A percentile compares a stretch with the other conserved stretches of the same genome.
Evolutionary conservation across 306 rosid genomes (phyloP).

Genomic region (Quercus gilva): DNA sequence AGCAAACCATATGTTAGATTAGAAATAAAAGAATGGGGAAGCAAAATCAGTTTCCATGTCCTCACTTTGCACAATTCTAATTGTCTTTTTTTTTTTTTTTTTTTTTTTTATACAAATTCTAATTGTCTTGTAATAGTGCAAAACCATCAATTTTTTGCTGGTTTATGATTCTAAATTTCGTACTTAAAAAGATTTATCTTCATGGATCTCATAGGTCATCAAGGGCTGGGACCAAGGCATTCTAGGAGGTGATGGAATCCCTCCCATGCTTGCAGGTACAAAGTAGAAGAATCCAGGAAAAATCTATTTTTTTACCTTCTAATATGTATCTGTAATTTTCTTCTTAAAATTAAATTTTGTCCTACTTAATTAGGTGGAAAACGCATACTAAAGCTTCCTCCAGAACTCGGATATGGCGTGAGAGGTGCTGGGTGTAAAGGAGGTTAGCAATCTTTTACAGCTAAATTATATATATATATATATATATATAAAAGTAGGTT

Average conservation of each 20-base stretch:
- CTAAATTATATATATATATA: not conserved
- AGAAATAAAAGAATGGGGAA: no score
- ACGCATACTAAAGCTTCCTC: conserved; percentile 81
- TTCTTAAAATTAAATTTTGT: not conserved
- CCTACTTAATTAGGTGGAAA: conserved; percentile 64
- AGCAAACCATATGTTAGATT: no score
- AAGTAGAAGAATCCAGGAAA: not conserved
- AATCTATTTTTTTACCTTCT: not conserved
- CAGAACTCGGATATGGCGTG: conserved; percentile 80
- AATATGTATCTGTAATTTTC: not conserved
- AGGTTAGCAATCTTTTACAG: conserved; percentile 49
- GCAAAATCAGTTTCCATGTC: not conserved
- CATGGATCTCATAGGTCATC: conserved; percentile 57
- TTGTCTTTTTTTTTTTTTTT: no score
- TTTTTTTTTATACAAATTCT: no score
- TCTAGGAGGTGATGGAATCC: conserved; percentile 86
- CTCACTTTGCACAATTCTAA: not conserved
- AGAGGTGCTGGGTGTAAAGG: conserved; percentile 97
- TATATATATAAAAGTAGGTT: not conserved
- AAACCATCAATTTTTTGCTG: not conserved
- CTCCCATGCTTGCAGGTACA: conserved; percentile 94
- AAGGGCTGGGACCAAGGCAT: conserved; percentile 99
- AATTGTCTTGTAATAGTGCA: not conserved
- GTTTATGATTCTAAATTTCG: not conserved
- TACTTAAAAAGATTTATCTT: not conserved